These are phyloP conservation scores for Gardenia jasminoides DNA, from an alignment of 257 asterid species.

Conservation along the genomic window DNA sequence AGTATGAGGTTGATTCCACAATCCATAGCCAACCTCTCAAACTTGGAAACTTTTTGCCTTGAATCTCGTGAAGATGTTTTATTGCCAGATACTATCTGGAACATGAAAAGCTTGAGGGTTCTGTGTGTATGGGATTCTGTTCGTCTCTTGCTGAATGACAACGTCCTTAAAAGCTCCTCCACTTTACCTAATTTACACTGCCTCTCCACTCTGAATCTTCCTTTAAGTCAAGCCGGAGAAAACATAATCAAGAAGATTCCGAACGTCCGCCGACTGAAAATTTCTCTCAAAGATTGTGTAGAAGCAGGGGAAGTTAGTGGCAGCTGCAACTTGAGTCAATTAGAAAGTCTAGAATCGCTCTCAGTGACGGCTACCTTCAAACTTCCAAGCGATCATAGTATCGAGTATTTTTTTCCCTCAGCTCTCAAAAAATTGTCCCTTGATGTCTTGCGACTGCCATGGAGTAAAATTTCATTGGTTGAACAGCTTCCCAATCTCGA, in stretches of 20 bases:
- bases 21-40: background rate
- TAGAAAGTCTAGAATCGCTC: background rate
- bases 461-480: background rate
- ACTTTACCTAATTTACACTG: background rate
- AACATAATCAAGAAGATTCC: background rate
- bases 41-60: background rate
- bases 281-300: no score
- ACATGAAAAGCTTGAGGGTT: background rate
- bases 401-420: background rate
- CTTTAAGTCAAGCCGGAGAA: background rate
- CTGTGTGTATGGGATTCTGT: background rate
- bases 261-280: background rate
- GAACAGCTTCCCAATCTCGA: background rate
- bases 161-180: background rate
- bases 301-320: background rate
- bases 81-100: conserved; percentile 1
- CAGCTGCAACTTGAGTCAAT: background rate
- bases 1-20: background rate
- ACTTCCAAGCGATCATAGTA: background rate
- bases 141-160: background rate
- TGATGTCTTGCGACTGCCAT: background rate
- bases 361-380: background rate
- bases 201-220: background rate
- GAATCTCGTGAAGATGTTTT: no score
- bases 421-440: background rate